Evolutionary conservation across 2,329 filamentous ascomycete genomes (phyloP).

Genomic region (Penicillium sp.): DNA sequence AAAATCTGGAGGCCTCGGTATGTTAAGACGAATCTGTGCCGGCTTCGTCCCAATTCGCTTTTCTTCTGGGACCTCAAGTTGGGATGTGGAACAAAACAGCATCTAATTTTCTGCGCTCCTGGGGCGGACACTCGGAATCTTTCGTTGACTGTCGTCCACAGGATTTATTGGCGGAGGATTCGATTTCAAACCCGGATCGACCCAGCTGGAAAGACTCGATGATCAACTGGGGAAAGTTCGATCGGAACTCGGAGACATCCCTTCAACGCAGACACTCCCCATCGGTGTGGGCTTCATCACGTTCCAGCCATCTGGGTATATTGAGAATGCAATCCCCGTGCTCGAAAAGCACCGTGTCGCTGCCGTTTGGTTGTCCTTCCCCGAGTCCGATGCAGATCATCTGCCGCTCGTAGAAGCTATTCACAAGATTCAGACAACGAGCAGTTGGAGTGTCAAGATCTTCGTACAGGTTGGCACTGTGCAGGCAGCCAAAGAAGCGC

Average conservation of each 20-base stretch:
- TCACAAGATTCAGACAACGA: slow-evolving; percentile 27
- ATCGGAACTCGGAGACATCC: slow-evolving; percentile 2
- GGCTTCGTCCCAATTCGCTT: too few relatives aligned
- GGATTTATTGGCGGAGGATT: slow-evolving; percentile 24
- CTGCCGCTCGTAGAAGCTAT: slow-evolving; percentile 32
- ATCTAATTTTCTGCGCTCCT: too few relatives aligned
- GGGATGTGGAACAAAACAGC: too few relatives aligned
- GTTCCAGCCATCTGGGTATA: slow-evolving; percentile 39
- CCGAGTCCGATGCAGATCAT: slow-evolving; percentile 41
- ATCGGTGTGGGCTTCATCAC: slow-evolving; percentile 64
- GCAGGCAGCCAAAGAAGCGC: slow-evolving; percentile 51
- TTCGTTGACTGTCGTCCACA: too few relatives aligned
- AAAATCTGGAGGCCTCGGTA: slow-evolving; percentile 22
- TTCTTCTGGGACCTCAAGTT: too few relatives aligned
- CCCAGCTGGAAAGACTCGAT: slow-evolving; percentile 17
- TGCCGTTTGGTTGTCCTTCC: slow-evolving; percentile 67
- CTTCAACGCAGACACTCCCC: slow-evolving; percentile 37
- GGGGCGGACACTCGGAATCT: too few relatives aligned
- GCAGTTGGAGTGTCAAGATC: slow-evolving; percentile 44
- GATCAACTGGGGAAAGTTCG: slow-evolving; percentile 12
- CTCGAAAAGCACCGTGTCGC: slow-evolving; percentile 54
- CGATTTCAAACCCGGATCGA: slow-evolving; percentile 15
- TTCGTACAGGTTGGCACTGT: slow-evolving; percentile 64
- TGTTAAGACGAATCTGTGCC: too few relatives aligned
- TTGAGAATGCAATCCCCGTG: slow-evolving; percentile 46